Base-by-base conservation (phyloP, 805 yeast genomes). In the Starmerella roubikii region DNA sequence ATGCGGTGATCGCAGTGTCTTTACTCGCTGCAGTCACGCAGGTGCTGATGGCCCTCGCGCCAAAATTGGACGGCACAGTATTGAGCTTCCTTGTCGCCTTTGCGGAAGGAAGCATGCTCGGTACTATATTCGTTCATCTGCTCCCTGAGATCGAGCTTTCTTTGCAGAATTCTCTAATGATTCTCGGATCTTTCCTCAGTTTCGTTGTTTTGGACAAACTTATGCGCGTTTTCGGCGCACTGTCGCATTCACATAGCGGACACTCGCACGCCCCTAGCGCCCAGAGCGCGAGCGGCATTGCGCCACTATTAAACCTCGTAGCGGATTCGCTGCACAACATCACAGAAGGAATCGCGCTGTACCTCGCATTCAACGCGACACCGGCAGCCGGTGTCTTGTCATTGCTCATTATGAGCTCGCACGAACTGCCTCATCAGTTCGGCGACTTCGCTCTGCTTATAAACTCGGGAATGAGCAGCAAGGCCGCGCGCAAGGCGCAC, bases 371-470 rank as follows among this genome's bases (percentile, higher is more conserved):
- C 54, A 74, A 73, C 55, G 68, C 67, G 33, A 66, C 76, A 30
- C 66, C 68, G 37, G 61, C 58, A 32, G 74, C 71, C 15, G 91
- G 91, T 0, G 71, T 78, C 19, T 67, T 78, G 2, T 77, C 86
- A 0, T 71, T 79, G 18, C 58, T 78, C 27, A 82, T 86, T 1
- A 76, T 79, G 22, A 67, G 78, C 45, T 69, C 76, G 57, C 91
- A 80, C 54, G 91, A 80, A 54, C 70, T 79, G 35, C 91, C 91
- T 5, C 91, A 80, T 54, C 84, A 78, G 53, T 69, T 80, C 44
- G 86, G 88, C 34, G 91, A 80, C 53, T 80, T 76, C 58, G 86
- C 85, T 0, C 60, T 80, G 20, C 60, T 80, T 43, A 68, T 76
- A 45, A 74, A 75, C 50, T 76, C 77, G 18, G 88, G 88, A 0